Base-by-base conservation (phyloP, 2,329 filamentous ascomycete genomes). In the Dactylonectria estremocensis region DNA sequence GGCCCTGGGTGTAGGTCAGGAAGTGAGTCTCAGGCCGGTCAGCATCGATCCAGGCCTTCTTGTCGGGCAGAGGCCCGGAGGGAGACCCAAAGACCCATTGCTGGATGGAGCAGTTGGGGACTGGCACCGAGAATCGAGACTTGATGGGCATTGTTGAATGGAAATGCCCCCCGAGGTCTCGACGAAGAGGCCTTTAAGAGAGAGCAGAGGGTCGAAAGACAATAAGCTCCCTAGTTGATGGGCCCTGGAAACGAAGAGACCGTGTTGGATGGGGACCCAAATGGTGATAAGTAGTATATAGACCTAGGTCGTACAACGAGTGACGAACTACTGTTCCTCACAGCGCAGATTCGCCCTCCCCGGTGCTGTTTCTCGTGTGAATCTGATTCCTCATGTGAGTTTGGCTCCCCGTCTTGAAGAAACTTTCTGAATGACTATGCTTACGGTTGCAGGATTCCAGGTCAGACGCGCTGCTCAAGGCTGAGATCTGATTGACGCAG, bases 21-120 rank as follows among this genome's bases (percentile, higher is more conserved):
- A 86, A 90, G 73, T 92, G 89, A 9, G 88, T 90, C 7, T 93
- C 87, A 1, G 93, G 91, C 1, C 87, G 83, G 40, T 89, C 86
- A 9, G 92, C 88, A 73, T 95, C 92, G 58, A 93, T 83, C 73
- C 91, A 89, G 40, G 83, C 80, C 60, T 82, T 80, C 52, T 77
- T 80, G 55, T 87, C 80, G 2, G 82, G 73, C 6, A 89, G 79
- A 7, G 81, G 77, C 6, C 76, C 82, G 45, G 77, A 82, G 1
- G 83, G 81, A 2, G 86, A 85, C 18, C 83, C 86, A 62, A 90
- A 89, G 9, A 89, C 83, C 84, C 86, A 89, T 79, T 84, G 82
- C 69, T 85, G 87, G 40, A 90, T 77, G 1, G 88, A 88, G 76
- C 83, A 83, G 37, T 79, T 79, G 35, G 85, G 85, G 40, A 88